Conservation (phyloP, 2,329 filamentous ascomycete genomes). For the Cytospora chrysosperma region DNA sequence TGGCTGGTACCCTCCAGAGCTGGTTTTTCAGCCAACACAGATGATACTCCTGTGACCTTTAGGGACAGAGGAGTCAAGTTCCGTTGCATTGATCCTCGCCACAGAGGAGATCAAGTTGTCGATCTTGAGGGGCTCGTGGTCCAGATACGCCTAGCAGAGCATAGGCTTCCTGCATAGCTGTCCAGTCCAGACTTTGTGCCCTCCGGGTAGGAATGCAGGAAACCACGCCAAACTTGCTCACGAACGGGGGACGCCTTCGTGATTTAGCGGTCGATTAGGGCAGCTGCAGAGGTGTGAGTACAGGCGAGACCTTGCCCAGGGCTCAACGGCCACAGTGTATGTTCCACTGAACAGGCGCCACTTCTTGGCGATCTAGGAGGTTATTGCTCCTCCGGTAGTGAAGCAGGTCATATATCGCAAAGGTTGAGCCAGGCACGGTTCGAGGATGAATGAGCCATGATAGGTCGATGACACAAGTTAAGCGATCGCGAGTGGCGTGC, state of each 20-base stretch:
- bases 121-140: not conserved
- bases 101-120: not conserved
- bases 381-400: slow-evolving; percentile 10
- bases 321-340: not conserved
- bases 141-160: not conserved
- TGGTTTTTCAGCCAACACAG: not conserved
- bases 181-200: not conserved
- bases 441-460: not conserved
- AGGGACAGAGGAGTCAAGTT: not conserved
- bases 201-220: not conserved
- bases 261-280: not conserved
- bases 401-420: not conserved
- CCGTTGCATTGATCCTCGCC: not conserved
- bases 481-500: too few species aligned
- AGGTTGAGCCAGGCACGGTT: not conserved
- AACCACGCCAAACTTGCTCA: not conserved
- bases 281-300: not conserved
- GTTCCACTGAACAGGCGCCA: not conserved
- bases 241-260: not conserved
- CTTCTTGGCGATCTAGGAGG: not conserved
- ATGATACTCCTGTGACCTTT: not conserved
- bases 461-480: too few species aligned
- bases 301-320: not conserved
- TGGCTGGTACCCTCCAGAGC: not conserved
- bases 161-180: not conserved